Conservation (phyloP, 1,139 yeast species). For the Candida sojae region DNA sequence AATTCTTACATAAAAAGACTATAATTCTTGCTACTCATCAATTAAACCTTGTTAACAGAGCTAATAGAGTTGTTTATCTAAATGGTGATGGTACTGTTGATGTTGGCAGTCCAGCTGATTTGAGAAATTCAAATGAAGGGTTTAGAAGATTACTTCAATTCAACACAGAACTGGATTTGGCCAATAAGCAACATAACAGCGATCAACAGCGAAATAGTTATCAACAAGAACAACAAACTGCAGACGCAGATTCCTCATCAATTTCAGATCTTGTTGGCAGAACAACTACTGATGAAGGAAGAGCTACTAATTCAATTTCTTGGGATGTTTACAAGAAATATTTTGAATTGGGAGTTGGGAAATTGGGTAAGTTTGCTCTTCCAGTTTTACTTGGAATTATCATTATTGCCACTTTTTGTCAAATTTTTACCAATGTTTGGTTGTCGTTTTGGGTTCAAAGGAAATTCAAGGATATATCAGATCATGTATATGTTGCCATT, state of each 20-base stretch:
- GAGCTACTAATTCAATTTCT: conserved; percentile 41
- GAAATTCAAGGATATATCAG: conserved; percentile 24
- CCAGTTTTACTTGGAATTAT: conserved; percentile 38
- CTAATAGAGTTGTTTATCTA: conserved; percentile 34
- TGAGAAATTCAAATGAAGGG: conserved; percentile 22
- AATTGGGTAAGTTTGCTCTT: conserved; percentile 29
- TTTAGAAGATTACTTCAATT: conserved; percentile 32
- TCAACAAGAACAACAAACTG: background rate
- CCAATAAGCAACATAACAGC: conserved; percentile 1
- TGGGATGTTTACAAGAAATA: conserved; percentile 39
- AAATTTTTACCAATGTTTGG: conserved; percentile 43
- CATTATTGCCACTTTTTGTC: conserved; percentile 41
- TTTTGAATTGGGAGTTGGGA: conserved; percentile 42
- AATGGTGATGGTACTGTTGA: conserved; percentile 38
- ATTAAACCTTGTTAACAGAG: conserved; percentile 32
- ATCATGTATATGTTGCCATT: conserved; percentile 32
- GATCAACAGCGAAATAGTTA: background rate
- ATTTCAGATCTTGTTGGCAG: conserved; percentile 22
- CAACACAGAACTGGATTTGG: conserved; percentile 18
- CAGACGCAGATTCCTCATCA: background rate
- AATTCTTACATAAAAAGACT: conserved; percentile 29
- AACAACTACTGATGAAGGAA: conserved; percentile 39
- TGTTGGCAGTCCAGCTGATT: conserved; percentile 32
- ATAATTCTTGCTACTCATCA: conserved; percentile 43
- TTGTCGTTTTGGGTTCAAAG: conserved; percentile 38